These are phyloP conservation scores for Trichoderma sp. DNA, from an alignment of 2,329 filamentous ascomycete species.

Conservation along the genomic window DNA sequence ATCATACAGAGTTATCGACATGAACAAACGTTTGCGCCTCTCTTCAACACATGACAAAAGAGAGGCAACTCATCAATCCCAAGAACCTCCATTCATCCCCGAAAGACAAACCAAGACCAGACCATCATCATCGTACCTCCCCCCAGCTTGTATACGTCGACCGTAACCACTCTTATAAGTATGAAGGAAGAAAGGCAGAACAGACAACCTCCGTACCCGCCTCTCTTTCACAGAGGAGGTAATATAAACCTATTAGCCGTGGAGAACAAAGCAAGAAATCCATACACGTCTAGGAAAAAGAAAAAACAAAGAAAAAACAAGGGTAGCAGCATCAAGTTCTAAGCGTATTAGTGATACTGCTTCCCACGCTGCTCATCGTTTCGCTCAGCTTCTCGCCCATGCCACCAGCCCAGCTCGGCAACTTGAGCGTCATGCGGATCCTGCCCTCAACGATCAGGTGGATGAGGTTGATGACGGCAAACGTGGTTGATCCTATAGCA, in stretches of 20 bases:
- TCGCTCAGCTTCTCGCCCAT: constrained; percentile 44
- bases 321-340: constrained; percentile 15
- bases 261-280: neutral
- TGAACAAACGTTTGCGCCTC: constrained; percentile 5
- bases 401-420: constrained; percentile 44
- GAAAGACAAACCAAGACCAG: neutral
- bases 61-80: neutral
- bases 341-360: constrained; percentile 45
- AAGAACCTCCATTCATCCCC: neutral
- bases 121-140: neutral
- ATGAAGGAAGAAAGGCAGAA: neutral
- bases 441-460: constrained; percentile 86
- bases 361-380: constrained; percentile 49
- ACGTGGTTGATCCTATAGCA: constrained; percentile 76
- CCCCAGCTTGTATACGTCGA: neutral
- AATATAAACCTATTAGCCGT: neutral
- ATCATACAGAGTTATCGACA: constrained; percentile 22
- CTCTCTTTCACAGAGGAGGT: neutral
- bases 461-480: constrained; percentile 78
- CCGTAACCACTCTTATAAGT: neutral
- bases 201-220: neutral
- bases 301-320: neutral
- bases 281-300: neutral
- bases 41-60: neutral
- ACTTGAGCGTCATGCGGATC: constrained; percentile 58